Conservation (phyloP, 1,139 yeast species). For the Yamadazyma pseudoaaseri region DNA sequence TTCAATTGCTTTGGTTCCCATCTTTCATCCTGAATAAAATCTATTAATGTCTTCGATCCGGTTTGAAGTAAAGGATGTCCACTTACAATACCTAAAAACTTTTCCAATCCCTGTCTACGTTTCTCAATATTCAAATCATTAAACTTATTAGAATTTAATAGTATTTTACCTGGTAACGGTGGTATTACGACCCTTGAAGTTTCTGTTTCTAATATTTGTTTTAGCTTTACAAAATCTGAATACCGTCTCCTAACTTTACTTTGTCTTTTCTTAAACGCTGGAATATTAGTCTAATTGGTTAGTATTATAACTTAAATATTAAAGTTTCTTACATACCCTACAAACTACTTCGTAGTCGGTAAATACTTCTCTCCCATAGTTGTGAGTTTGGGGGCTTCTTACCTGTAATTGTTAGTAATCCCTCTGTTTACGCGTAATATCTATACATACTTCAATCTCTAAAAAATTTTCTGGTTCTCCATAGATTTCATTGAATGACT, state of each 20-base stretch:
- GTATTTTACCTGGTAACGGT: slow-evolving; percentile 80
- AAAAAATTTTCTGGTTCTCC: slow-evolving; percentile 94
- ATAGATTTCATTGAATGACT: slow-evolving; percentile 77
- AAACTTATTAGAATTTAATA: slow-evolving; percentile 68
- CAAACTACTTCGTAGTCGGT: slow-evolving; percentile 93
- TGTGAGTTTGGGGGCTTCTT: slow-evolving; percentile 76
- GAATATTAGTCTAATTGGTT: slow-evolving; percentile 61
- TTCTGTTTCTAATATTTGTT: slow-evolving; percentile 73
- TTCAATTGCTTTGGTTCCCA: slow-evolving; percentile 54
- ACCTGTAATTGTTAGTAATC: slow-evolving; percentile 15
- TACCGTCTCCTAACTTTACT: slow-evolving; percentile 82
- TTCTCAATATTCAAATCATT: slow-evolving; percentile 82
- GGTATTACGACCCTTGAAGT: slow-evolving; percentile 81
- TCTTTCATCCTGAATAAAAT: slow-evolving; percentile 83
- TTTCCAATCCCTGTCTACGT: slow-evolving; percentile 80
- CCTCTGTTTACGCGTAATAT: not conserved
- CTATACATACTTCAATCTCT: slow-evolving; percentile 70
- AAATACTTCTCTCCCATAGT: slow-evolving; percentile 63
- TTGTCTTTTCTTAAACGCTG: slow-evolving; percentile 69
- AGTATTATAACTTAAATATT: slow-evolving; percentile 6
- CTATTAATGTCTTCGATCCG: slow-evolving; percentile 76
- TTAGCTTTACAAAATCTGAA: slow-evolving; percentile 83
- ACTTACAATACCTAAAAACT: slow-evolving; percentile 75
- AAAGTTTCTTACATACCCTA: slow-evolving; percentile 37
- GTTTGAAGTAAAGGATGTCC: slow-evolving; percentile 95